Percentiles rank a stretch among this genome's conserved stretches.
phyloP scores from a whole-genome alignment of 352 stramenopile species.

The Phytophthora tentaculata region DNA sequence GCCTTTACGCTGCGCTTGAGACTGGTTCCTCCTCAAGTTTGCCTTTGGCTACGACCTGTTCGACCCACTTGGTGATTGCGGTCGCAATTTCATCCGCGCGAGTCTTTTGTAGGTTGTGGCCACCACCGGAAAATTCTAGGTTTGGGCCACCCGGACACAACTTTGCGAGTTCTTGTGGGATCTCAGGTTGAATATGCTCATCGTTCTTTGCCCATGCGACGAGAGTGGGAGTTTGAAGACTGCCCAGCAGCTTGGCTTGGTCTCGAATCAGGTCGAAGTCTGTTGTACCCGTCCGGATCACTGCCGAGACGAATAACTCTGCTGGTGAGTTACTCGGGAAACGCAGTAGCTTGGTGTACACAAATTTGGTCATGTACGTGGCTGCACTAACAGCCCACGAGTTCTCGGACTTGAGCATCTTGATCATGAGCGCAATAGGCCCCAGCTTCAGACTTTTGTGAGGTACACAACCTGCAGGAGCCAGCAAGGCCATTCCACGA shows the following conservation, averaged over 20 bases:
- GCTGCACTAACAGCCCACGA: constrained; percentile 20
- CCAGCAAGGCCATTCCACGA: constrained; percentile 47
- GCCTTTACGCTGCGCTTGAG: background rate
- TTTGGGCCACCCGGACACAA: constrained; percentile 34
- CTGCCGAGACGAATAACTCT: constrained; percentile 45
- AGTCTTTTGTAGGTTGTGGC: constrained; percentile 68
- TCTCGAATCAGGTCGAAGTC: constrained; percentile 44
- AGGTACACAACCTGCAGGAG: constrained; percentile 40
- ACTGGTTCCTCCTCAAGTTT: background rate
- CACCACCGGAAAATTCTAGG: constrained; percentile 43
- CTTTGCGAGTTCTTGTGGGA: constrained; percentile 28
- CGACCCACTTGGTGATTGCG: constrained; percentile 35
- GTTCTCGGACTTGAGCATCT: constrained; percentile 29
- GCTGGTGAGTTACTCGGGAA: constrained; percentile 36
- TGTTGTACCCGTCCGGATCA: constrained; percentile 43
- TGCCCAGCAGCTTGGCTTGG: constrained; percentile 29
- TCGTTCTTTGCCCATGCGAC: constrained; percentile 50
- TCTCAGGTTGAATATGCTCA: constrained; percentile 36
- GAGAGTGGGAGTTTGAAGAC: constrained; percentile 40
- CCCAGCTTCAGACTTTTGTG: constrained; percentile 41
- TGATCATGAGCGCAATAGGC: constrained; percentile 24
- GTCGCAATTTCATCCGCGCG: constrained; percentile 37
- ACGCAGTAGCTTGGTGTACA: constrained; percentile 49
- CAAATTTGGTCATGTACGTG: constrained; percentile 34
- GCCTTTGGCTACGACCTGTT: background rate